These are phyloP conservation scores for Cordyceps cicadae DNA, from an alignment of 2,329 filamentous ascomycete species.

Conservation along the genomic window DNA sequence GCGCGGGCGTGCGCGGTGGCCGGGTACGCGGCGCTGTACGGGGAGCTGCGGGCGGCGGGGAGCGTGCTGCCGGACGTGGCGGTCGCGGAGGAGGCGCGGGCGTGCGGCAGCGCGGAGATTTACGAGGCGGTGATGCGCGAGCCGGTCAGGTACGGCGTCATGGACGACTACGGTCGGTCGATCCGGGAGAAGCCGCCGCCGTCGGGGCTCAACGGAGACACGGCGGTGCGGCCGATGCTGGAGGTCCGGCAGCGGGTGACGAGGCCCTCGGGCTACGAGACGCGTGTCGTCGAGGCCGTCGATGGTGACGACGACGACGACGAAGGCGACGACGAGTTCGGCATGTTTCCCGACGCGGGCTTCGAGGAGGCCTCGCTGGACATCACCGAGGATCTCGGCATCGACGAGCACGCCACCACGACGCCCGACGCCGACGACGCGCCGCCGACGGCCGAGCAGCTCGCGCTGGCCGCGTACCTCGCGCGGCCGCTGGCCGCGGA, in stretches of 20 bases:
- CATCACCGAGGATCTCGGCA: slow-evolving; percentile 11
- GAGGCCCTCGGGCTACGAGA: neutral
- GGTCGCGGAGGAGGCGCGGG: slow-evolving; percentile 30
- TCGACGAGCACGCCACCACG: neutral
- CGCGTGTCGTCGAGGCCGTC: neutral
- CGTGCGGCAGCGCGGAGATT: slow-evolving; percentile 16
- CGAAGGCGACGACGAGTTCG: neutral
- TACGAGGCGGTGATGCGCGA: slow-evolving; percentile 23
- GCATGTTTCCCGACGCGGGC: neutral
- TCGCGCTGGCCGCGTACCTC: neutral
- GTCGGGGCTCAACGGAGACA: slow-evolving; percentile 6
- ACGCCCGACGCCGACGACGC: neutral
- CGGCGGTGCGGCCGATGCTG: neutral
- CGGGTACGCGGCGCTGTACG: slow-evolving; percentile 27
- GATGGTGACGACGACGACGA: neutral
- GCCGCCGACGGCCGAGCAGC: neutral
- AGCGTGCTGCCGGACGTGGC: slow-evolving; percentile 27
- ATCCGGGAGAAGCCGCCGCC: slow-evolving; percentile 13
- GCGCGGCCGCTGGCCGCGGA: slow-evolving; percentile 26
- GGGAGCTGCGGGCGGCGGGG: slow-evolving; percentile 19
- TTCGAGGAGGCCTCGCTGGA: slow-evolving; percentile 1
- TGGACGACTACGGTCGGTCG: slow-evolving; percentile 27
- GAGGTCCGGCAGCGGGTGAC: neutral
- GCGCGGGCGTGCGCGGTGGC: slow-evolving; percentile 31
- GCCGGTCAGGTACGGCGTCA: slow-evolving; percentile 21